Percentiles rank a stretch among this genome's conserved stretches.
Conservation (phyloP, 768 basidiomycete species). For the Agrocybe chaxingu region DNA sequence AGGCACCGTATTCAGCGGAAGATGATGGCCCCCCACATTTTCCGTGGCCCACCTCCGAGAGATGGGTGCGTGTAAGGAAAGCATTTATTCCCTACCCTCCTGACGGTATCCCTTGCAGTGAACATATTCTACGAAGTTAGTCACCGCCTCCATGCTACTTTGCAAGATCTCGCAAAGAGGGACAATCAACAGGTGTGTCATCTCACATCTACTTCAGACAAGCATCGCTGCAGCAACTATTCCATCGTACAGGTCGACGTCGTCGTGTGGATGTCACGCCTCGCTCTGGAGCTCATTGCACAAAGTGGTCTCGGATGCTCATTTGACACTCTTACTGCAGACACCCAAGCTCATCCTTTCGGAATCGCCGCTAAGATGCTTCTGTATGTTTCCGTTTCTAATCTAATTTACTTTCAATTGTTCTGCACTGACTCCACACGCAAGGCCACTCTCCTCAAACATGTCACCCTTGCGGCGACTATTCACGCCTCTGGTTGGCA, state of each 20-base stretch:
- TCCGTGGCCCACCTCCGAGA: slow-evolving; percentile 37
- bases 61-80: slow-evolving; percentile 16
- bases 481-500: slow-evolving; percentile 13
- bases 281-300: slow-evolving; percentile 49
- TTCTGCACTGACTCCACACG: not conserved
- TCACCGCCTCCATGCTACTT: slow-evolving; percentile 25
- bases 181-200: slow-evolving; percentile 27
- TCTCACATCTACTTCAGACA: not conserved
- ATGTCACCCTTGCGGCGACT: slow-evolving; percentile 9
- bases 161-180: slow-evolving; percentile 19
- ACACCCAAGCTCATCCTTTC: slow-evolving; percentile 27
- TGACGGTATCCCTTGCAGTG: slow-evolving; percentile 14
- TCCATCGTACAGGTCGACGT: slow-evolving; percentile 29
- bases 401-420: not conserved
- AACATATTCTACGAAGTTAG: slow-evolving; percentile 31
- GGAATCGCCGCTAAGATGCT: slow-evolving; percentile 25
- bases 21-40: slow-evolving; percentile 43
- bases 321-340: slow-evolving; percentile 37
- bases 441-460: slow-evolving; percentile 13
- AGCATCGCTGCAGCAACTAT: not conserved
- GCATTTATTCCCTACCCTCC: not conserved
- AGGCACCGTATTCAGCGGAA: slow-evolving; percentile 40
- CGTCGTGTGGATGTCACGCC: slow-evolving; percentile 35
- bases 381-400: slow-evolving; percentile 19
- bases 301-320: slow-evolving; percentile 45